Conservation (phyloP, 805 yeast species). For the Cyberlindnera xylosilytica region DNA sequence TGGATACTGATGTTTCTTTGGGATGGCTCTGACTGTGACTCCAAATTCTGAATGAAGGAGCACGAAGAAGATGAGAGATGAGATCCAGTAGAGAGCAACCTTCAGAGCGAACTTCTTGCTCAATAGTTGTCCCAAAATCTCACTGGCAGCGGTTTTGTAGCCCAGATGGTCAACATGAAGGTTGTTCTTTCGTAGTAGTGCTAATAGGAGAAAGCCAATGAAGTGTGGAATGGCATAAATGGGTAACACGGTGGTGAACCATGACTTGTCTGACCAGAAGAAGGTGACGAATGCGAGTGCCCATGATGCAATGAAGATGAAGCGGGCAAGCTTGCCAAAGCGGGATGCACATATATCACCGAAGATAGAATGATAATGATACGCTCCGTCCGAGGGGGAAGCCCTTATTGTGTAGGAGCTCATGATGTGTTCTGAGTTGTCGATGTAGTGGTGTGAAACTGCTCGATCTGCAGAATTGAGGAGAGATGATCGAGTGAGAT, state of each 20-base stretch:
- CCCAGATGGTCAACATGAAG: constrained; percentile 36
- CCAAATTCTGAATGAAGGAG: constrained; percentile 23
- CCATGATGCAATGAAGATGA: constrained; percentile 31
- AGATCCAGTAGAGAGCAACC: constrained; percentile 22
- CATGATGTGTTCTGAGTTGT: constrained; percentile 1
- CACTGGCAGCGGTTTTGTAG: constrained; percentile 29
- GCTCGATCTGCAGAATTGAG: no score
- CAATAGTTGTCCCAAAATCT: constrained; percentile 24
- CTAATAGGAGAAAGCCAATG: constrained; percentile 31
- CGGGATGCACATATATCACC: constrained; percentile 39
- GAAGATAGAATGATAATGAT: constrained; percentile 36
- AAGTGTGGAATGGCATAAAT: constrained; percentile 24
- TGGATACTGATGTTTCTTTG: constrained; percentile 39
- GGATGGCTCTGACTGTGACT: constrained; percentile 27
- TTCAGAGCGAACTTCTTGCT: constrained; percentile 25
- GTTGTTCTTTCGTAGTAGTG: constrained; percentile 38
- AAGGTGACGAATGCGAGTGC: constrained; percentile 26
- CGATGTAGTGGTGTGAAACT: neutral
- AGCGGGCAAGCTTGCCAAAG: constrained; percentile 37
- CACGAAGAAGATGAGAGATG: constrained; percentile 24
- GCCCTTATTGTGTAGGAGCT: constrained; percentile 5
- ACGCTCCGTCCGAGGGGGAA: constrained; percentile 18
- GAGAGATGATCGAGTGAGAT: no score
- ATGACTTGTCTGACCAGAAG: constrained; percentile 22
- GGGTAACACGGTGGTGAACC: constrained; percentile 25